Base-by-base conservation (phyloP, 192 early-diverging fungal species). In the Globomyces pollinis-pini region DNA sequence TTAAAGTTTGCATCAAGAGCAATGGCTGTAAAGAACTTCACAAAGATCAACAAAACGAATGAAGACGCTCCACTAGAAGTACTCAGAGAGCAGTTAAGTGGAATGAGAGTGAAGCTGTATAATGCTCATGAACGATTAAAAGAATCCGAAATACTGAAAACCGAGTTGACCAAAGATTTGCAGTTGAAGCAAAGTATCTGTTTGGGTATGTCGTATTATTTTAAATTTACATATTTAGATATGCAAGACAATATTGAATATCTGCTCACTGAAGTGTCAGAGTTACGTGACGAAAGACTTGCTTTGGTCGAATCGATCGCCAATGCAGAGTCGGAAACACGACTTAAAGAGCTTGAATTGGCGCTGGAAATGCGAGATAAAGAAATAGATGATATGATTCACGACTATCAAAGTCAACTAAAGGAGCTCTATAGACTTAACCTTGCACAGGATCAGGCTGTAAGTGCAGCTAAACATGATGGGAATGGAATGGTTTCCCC, bases 21-120 rank as follows among this genome's bases (percentile, higher is more conserved):
- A 1, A 84, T 85, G 35, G 75, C 91, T 21, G 91, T 91, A 4
- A 74, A 91, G 59, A 88, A 88, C 43, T 93, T 92, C 69, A 84
- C 85, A 51, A 91, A 91, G 67, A 75, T 78, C 33, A 81, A 83
- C 18, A 9, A 52, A 44, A 41, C 56, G 3, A 13, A 21, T 36
- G 50, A 52, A 52, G 50, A 52, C 18, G 11, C 20, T 5, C 18
- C 50, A 3, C 18, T 16, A 5, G 50, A 34, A 13, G 18, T 18
- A 5, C 41, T 42, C n/a, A 5, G 41, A 16, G 50, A 52, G 18
- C 50, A 52, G 21, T 20, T 52, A 20, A 18, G 21, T 3, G 3
- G 9, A 4, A 52, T 52, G 33, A 16, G 32, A 5, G 50, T 16
- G 20, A 52, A 38, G 18, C 33, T 52, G 5, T 36, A 16, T 3